Conservation (phyloP, 345 rosid genomes). For the Gossypium arboreum region DNA sequence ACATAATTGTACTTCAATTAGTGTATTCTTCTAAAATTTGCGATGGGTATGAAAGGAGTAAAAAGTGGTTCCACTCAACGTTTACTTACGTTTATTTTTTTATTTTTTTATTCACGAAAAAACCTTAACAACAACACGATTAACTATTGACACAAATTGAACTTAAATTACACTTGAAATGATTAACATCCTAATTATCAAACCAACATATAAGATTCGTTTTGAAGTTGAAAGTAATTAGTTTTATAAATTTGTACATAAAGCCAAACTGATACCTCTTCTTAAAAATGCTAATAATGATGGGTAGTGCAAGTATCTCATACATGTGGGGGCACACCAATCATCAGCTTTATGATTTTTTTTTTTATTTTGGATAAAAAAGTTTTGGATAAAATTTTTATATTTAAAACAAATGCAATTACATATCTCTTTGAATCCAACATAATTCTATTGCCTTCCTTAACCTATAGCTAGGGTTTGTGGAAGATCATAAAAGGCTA, state of each 20-base stretch:
- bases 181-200: too few species aligned
- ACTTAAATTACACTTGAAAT: fast-evolving
- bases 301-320: background rate
- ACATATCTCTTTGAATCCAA: too few species aligned
- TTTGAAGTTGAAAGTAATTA: too few species aligned
- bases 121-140: fast-evolving
- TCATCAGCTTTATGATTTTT: background rate
- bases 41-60: too few species aligned
- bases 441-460: background rate
- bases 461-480: background rate
- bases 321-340: background rate
- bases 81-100: too few species aligned
- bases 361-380: background rate
- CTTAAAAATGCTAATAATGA: background rate
- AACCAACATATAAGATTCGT: fast-evolving
- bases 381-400: too few species aligned
- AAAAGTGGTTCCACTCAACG: too few species aligned
- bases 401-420: too few species aligned
- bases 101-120: too few species aligned
- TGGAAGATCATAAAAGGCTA: background rate
- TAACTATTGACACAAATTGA: fast-evolving
- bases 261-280: background rate
- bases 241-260: background rate
- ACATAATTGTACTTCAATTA: too few species aligned
- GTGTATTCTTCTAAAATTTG: too few species aligned